Conservation (phyloP, 75 land plant genomes). For the Ceratopteris richardii region DNA sequence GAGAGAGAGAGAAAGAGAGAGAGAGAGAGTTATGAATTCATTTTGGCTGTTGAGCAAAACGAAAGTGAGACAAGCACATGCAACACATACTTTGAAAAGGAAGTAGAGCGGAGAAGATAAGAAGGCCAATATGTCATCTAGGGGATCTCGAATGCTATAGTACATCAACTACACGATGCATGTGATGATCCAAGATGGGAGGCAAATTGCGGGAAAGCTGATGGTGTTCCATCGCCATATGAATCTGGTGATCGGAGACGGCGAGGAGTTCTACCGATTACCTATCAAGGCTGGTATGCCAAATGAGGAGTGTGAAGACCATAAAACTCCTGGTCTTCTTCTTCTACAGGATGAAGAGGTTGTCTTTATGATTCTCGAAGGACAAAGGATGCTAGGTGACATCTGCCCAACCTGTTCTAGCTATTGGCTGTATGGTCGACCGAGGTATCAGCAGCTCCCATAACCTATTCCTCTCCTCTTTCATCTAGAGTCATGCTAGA, state of each 20-base stretch:
- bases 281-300: constrained; percentile 27
- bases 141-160: constrained; percentile 83
- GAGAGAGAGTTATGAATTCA: too few relatives aligned
- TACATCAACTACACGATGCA: constrained; percentile 94
- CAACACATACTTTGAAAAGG: too few relatives aligned
- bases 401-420: constrained; percentile 64
- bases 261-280: constrained; percentile 87
- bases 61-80: too few relatives aligned
- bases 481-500: constrained; percentile 23
- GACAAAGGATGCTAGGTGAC: constrained; percentile 39
- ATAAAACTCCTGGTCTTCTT: constrained; percentile 81
- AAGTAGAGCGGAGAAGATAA: background rate
- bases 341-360: constrained; percentile 94
- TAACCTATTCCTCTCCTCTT: constrained; percentile 41
- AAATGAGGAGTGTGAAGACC: constrained; percentile 71
- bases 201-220: constrained; percentile 89
- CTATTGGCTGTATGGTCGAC: constrained; percentile 80
- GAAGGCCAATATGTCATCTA: constrained; percentile 43
- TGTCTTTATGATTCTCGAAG: constrained; percentile 91
- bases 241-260: constrained; percentile 93
- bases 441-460: constrained; percentile 74
- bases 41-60: too few relatives aligned
- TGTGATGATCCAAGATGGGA: constrained; percentile 93
- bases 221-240: constrained; percentile 99
- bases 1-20: too few relatives aligned